Percentiles rank a stretch among this genome's conserved stretches.
phyloP scores from a whole-genome alignment of 1,284 basidiomycete species.

The Apiotrichum veenhuisii region DNA sequence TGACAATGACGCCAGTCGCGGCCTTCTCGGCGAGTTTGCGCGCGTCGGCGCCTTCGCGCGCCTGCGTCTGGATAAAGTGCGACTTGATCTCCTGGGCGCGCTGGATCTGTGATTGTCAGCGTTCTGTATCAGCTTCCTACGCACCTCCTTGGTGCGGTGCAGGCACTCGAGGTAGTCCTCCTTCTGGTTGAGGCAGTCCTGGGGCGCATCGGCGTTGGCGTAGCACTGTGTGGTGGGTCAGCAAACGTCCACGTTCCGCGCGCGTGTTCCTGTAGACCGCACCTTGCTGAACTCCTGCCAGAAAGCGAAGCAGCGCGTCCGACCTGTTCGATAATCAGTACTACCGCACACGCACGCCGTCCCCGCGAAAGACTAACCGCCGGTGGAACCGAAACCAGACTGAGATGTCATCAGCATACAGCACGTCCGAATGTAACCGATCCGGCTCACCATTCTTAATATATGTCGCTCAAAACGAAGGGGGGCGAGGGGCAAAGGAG shows the following conservation, averaged over 20 bases:
- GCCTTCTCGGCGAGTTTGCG: slow-evolving; percentile 68
- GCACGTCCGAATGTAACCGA: not conserved
- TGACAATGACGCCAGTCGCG: slow-evolving; percentile 68
- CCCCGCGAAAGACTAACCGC: slow-evolving; percentile 54
- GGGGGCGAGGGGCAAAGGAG: not conserved
- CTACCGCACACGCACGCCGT: not conserved
- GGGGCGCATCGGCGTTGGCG: slow-evolving; percentile 70
- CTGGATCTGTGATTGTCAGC: slow-evolving; percentile 56
- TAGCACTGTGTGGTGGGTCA: slow-evolving; percentile 65
- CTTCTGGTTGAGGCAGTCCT: slow-evolving; percentile 66
- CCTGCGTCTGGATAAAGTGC: slow-evolving; percentile 67
- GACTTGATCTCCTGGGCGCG: slow-evolving; percentile 68
- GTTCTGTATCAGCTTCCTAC: slow-evolving; percentile 14
- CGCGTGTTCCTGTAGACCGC: slow-evolving; percentile 14
- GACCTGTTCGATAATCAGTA: slow-evolving; percentile 55
- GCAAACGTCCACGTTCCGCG: too few species aligned
- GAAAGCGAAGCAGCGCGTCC: slow-evolving; percentile 82
- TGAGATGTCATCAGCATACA: not conserved
- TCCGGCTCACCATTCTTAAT: slow-evolving; percentile 1
- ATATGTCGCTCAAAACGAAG: not conserved
- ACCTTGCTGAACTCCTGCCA: slow-evolving; percentile 90
- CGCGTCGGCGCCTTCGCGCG: slow-evolving; percentile 63
- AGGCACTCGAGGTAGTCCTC: slow-evolving; percentile 93
- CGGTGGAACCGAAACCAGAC: slow-evolving; percentile 65
- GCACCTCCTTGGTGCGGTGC: slow-evolving; percentile 84